phyloP scores from a whole-genome alignment of 257 asterid species.

The Plantago major region DNA sequence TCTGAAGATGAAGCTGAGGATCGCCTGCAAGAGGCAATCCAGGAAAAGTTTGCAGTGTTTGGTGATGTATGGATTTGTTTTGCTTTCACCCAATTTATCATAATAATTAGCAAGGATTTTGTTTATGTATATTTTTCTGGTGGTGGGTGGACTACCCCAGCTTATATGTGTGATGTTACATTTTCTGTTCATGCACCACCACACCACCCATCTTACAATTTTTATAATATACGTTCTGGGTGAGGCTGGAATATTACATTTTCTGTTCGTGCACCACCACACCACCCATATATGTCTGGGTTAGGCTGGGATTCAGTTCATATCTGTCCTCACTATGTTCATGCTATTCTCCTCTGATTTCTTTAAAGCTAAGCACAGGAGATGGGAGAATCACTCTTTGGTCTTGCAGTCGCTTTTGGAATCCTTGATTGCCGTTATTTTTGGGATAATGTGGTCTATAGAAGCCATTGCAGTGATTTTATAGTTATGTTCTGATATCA shows the following conservation, averaged over 20 bases:
- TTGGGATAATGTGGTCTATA: too few species aligned
- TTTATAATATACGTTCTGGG: too few species aligned
- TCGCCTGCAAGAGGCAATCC: slow-evolving; percentile 92
- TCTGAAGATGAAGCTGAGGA: slow-evolving; percentile 99
- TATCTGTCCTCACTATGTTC: not conserved
- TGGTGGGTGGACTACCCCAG: slow-evolving; percentile 8
- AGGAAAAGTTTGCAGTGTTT: slow-evolving; percentile 89
- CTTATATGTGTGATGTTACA: not conserved
- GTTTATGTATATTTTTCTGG: slow-evolving; percentile 5
- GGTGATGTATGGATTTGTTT: slow-evolving; percentile 69
- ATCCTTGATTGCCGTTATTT: too few species aligned
- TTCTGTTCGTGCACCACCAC: not conserved
- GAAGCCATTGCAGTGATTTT: too few species aligned
- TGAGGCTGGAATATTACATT: slow-evolving; percentile 9
- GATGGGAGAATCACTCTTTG: too few species aligned
- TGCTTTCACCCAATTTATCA: slow-evolving; percentile 12
- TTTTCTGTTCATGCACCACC: not conserved
- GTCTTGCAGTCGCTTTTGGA: too few species aligned
- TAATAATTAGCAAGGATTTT: not conserved
- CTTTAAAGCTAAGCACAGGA: too few species aligned
- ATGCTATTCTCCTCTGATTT: too few species aligned
- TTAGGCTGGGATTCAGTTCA: slow-evolving; percentile 14
- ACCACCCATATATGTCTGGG: too few species aligned
- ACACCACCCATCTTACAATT: too few species aligned
- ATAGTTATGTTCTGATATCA: too few species aligned